phyloP scores from a whole-genome alignment of 2,329 filamentous ascomycete species.

The Penicillium sp. region DNA sequence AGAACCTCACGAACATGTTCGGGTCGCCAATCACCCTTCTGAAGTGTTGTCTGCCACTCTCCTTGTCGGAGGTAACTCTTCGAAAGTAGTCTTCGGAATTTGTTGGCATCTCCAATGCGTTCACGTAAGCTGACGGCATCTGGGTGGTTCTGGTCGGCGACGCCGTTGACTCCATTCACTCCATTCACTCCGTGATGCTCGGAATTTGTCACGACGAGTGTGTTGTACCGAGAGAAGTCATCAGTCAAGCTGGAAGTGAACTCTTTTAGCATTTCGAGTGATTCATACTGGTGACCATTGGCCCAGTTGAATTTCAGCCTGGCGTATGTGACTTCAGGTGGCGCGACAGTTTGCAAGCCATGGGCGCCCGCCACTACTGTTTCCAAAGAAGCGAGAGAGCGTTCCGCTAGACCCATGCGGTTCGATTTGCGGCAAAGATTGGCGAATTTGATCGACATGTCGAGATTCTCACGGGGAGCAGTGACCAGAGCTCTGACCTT shows the following conservation, averaged over 20 bases:
- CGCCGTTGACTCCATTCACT: slow-evolving; percentile 53
- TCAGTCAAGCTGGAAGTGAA: slow-evolving; percentile 64
- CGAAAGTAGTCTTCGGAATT: slow-evolving; percentile 72
- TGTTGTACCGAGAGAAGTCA: slow-evolving; percentile 55
- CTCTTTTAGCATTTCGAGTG: slow-evolving; percentile 62
- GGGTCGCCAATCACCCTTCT: slow-evolving; percentile 86
- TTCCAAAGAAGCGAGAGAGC: slow-evolving; percentile 89
- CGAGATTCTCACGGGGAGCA: slow-evolving; percentile 86
- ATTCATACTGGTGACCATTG: slow-evolving; percentile 66
- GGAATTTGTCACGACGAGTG: slow-evolving; percentile 38
- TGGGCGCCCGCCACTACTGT: slow-evolving; percentile 60
- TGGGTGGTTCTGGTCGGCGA: slow-evolving; percentile 41
- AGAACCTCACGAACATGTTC: slow-evolving; percentile 86
- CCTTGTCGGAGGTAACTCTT: slow-evolving; percentile 96
- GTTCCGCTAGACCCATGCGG: slow-evolving; percentile 90
- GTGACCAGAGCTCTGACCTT: slow-evolving; percentile 92
- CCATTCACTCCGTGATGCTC: slow-evolving; percentile 48
- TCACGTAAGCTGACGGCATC: slow-evolving; percentile 42
- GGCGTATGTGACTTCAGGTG: slow-evolving; percentile 89
- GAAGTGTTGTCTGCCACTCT: slow-evolving; percentile 87
- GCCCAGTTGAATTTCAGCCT: slow-evolving; percentile 97
- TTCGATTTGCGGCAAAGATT: slow-evolving; percentile 97
- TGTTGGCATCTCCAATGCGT: slow-evolving; percentile 53
- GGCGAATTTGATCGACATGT: slow-evolving; percentile 99
- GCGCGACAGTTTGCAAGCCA: slow-evolving; percentile 42